Conservation (phyloP, 2,329 filamentous ascomycete genomes). For the Neonectria coccinea region DNA sequence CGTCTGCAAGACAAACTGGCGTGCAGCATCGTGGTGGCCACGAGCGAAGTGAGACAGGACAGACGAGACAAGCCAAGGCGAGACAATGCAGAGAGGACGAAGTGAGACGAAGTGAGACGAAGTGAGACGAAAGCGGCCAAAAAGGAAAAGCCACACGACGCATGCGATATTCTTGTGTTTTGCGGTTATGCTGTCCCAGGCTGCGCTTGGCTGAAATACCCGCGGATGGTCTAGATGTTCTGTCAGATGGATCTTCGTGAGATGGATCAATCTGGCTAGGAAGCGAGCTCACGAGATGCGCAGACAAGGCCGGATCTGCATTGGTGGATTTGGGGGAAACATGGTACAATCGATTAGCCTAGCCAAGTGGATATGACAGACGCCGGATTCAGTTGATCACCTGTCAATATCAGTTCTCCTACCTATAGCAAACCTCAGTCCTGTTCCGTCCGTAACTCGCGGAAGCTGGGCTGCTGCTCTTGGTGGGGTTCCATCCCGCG, state of each 20-base stretch:
- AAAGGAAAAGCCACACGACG: not conserved
- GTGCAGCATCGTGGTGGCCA: slow-evolving; percentile 2
- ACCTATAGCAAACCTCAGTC: not conserved
- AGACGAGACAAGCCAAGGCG: not conserved
- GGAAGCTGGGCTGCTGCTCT: too few species aligned
- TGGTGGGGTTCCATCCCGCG: not conserved
- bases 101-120: not conserved
- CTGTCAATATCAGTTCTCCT: not conserved
- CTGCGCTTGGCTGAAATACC: not conserved
- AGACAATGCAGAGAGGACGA: not conserved
- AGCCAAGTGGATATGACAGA: not conserved
- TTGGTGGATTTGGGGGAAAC: not conserved
- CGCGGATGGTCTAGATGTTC: not conserved
- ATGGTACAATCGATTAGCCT: not conserved
- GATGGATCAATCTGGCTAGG: slow-evolving; percentile 1
- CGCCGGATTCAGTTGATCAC: not conserved
- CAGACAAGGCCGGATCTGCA: slow-evolving; percentile 9
- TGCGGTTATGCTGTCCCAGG: not conserved
- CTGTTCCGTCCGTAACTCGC: not conserved
- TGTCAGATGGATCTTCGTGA: not conserved
- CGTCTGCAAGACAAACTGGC: slow-evolving; percentile 6
- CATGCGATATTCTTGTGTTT: not conserved
- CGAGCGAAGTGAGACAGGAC: not conserved
- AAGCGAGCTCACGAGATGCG: not conserved
- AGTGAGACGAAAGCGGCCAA: slow-evolving; percentile 5